Evolutionary conservation across 495 filamentous ascomycete species (phyloP).

Genomic region (Lasiosphaeriaceae sp.): DNA sequence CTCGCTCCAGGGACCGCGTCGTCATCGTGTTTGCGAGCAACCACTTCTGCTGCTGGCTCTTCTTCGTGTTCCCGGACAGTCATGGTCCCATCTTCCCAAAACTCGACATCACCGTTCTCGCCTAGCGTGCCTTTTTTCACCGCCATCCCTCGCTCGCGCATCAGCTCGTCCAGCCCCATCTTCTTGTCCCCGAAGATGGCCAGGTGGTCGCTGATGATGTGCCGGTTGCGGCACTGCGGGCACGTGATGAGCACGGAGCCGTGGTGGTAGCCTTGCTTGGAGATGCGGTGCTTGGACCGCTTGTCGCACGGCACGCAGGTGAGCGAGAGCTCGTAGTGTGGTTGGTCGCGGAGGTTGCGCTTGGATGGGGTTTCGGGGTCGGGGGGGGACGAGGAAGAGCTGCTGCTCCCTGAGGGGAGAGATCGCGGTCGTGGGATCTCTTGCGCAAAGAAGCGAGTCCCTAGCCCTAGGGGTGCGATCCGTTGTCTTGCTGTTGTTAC

Average conservation of each 20-base stretch:
- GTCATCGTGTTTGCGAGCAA: constrained; percentile 1
- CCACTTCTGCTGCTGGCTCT: too few relatives aligned
- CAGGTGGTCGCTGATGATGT: constrained; percentile 90
- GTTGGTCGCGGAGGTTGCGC: constrained; percentile 15
- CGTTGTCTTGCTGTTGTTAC: too few relatives aligned
- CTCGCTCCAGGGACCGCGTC: constrained; percentile 21
- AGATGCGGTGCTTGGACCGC: constrained; percentile 72
- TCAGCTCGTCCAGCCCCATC: constrained; percentile 67
- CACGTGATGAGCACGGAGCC: constrained; percentile 87
- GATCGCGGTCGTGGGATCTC: too few relatives aligned
- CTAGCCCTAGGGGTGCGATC: too few relatives aligned
- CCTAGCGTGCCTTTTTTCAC: constrained; percentile 58
- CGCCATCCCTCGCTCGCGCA: constrained; percentile 60
- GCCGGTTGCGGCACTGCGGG: constrained; percentile 74
- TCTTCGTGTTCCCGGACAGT: constrained; percentile 15
- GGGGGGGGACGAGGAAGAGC: neutral
- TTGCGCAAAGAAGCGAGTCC: too few relatives aligned
- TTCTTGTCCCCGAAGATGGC: constrained; percentile 66
- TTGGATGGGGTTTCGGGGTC: constrained; percentile 22
- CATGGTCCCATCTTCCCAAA: constrained; percentile 61
- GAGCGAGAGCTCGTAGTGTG: constrained; percentile 79
- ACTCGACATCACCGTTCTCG: constrained; percentile 60
- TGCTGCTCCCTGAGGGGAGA: too few relatives aligned
- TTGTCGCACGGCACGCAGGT: constrained; percentile 83
- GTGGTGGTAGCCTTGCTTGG: constrained; percentile 89